phyloP scores from a whole-genome alignment of 768 basidiomycete species.

The Phlebiopsis flavidoalba region DNA sequence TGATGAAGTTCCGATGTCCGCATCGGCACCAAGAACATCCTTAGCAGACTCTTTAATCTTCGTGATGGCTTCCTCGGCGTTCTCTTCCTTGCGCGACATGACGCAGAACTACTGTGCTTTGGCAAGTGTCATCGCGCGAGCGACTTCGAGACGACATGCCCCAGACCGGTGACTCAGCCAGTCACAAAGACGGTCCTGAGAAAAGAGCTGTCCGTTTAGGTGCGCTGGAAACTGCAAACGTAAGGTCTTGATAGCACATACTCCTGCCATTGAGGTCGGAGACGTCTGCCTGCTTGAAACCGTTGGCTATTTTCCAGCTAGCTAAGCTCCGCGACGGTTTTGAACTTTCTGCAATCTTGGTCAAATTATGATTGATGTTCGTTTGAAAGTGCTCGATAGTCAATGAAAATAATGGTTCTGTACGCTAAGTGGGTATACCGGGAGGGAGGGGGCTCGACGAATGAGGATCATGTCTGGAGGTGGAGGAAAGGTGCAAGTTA shows the following conservation, averaged over 20 bases:
- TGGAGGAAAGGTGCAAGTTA: background rate
- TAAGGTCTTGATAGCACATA: background rate
- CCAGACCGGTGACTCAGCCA: slow-evolving; percentile 20
- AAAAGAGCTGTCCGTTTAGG: background rate
- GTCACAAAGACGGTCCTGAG: slow-evolving; percentile 27
- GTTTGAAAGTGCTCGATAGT: background rate
- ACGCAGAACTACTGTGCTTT: slow-evolving; percentile 24
- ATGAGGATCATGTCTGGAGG: background rate
- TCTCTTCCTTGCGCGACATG: slow-evolving; percentile 19
- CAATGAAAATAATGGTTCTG: background rate
- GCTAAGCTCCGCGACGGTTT: background rate
- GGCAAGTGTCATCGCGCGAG: slow-evolving; percentile 22
- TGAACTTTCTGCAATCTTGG: background rate
- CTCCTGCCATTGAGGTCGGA: slow-evolving; percentile 12
- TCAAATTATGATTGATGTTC: background rate
- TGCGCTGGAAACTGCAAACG: background rate
- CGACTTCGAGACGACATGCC: slow-evolving; percentile 29
- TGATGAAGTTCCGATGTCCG: slow-evolving; percentile 21
- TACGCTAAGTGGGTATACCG: background rate
- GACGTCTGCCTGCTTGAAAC: slow-evolving; percentile 10
- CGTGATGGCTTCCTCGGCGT: slow-evolving; percentile 20
- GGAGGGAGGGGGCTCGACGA: background rate
- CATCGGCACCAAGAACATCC: background rate
- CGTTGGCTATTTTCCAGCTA: slow-evolving; percentile 4
- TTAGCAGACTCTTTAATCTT: slow-evolving; percentile 16